Evolutionary conservation across 1,284 basidiomycete genomes (phyloP), one percentile per base, ranked within the genome.

Genomic region (Apiotrichum laibachii): DNA sequence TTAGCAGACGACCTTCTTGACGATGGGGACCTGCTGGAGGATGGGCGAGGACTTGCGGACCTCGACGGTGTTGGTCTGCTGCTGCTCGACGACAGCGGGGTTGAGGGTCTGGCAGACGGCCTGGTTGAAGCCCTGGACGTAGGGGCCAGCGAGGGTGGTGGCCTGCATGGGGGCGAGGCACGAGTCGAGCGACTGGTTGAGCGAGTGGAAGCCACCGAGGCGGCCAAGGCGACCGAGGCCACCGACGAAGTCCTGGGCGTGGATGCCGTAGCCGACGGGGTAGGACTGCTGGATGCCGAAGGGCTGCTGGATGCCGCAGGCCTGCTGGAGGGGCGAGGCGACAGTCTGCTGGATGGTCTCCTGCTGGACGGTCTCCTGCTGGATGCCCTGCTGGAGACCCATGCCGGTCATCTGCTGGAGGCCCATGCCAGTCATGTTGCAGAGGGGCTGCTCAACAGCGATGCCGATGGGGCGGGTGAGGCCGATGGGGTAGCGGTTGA

Each of bases 71-170:
- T 33, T 19, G 49, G 35, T 50, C 49, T 50, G 34, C 19, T 37
- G n/a, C 49, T 37, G n/a, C 49, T 50, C 49, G 49, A n/a, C 18
- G 49, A 50, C 19, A 19, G 49, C 34, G 49, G 49, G 49, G 49
- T 50, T 39, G 49, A 50, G 35, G 49, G 49, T 40, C 49, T 50
- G 49, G 35, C 19, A 22, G 49, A 50, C 49, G 13, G 35, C 35
- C 34, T 50, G 49, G 49, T 37, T 50, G 49, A 50, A 13, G 37
- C 49, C 49, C 35, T 39, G 19, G 35, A n/a, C 13, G 21, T 39
- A 11, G 35, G 15, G 11, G 18, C 12, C 6, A 21, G 49, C 7
- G 37, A 33, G 49, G 19, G 18, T 21, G 49, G 13, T 10, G 22
- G 19, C 6, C 15, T 12, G 11, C 21, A 26, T 8, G 11, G 5